Conservation (phyloP, 2,329 filamentous ascomycete genomes). For the Eutypella sp. region DNA sequence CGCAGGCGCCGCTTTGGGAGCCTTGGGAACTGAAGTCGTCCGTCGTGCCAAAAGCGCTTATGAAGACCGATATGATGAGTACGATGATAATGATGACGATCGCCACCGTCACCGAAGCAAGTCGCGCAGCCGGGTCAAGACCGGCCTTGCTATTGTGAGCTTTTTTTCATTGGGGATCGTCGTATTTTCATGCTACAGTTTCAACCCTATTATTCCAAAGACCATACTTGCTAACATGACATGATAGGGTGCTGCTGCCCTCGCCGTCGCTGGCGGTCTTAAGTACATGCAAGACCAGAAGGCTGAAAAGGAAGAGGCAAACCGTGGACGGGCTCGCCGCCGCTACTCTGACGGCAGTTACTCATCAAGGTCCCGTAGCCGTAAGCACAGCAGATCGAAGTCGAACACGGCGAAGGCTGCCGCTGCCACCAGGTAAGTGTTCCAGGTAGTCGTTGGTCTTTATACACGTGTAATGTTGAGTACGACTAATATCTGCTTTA, state of each 20-base stretch:
- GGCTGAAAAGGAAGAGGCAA: conserved; percentile 53
- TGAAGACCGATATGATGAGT: conserved; percentile 44
- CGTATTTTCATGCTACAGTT: neutral
- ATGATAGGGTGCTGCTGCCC: conserved; percentile 45
- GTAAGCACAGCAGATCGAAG: conserved; percentile 31
- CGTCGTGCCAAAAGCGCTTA: conserved; percentile 58
- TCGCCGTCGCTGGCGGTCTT: conserved; percentile 60
- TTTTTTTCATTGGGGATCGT: neutral
- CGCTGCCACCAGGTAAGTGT: conserved; percentile 42
- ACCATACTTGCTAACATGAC: neutral
- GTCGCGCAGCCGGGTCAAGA: conserved; percentile 45
- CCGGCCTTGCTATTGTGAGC: conserved; percentile 54
- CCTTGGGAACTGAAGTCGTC: conserved; percentile 56
- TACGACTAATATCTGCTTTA: conserved; percentile 13
- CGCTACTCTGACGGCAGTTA: conserved; percentile 37
- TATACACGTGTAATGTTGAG: neutral
- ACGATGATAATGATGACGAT: conserved; percentile 31
- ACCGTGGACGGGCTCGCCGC: conserved; percentile 50
- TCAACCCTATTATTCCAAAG: too few species aligned
- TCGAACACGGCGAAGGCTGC: conserved; percentile 47
- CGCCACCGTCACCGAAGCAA: conserved; percentile 35
- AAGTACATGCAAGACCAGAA: conserved; percentile 60
- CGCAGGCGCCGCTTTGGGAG: conserved; percentile 58
- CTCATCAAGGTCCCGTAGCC: conserved; percentile 41
- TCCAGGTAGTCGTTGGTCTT: neutral